Conservation (phyloP, 306 rosid species). For the Quercus parvula region DNA sequence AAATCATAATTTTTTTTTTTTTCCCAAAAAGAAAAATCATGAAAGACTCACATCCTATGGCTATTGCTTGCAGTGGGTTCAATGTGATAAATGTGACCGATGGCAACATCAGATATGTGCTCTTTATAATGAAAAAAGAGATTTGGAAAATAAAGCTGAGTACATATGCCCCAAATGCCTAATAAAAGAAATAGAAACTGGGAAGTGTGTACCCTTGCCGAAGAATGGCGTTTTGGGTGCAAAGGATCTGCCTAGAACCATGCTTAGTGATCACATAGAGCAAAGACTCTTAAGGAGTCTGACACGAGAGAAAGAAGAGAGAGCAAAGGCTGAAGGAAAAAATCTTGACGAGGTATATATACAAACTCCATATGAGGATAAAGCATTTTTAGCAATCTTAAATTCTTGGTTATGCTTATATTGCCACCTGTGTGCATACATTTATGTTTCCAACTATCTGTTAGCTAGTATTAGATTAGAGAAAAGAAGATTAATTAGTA, state of each 20-base stretch:
- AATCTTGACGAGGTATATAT: conserved; percentile 40
- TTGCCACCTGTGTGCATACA: neutral
- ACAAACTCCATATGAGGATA: neutral
- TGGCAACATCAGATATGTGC: conserved; percentile 80
- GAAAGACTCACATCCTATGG: conserved; percentile 5
- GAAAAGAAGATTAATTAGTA: no score
- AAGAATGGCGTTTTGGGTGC: conserved; percentile 35
- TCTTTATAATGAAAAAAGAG: conserved; percentile 43
- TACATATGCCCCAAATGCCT: conserved; percentile 52
- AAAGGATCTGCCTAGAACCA: conserved; percentile 53
- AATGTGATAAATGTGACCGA: conserved; percentile 55
- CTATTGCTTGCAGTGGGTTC: conserved; percentile 51
- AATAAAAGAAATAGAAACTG: conserved; percentile 35
- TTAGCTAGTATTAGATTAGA: no score
- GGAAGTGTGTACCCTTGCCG: conserved; percentile 26
- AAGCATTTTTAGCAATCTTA: neutral
- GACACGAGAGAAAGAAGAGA: conserved; percentile 37
- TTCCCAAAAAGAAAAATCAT: neutral
- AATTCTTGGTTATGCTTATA: neutral
- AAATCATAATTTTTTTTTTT: conserved; percentile 3
- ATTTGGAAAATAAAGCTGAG: conserved; percentile 32
- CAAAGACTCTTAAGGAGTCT: conserved; percentile 42
- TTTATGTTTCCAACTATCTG: no score
- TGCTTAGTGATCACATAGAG: conserved; percentile 64
- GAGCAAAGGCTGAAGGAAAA: conserved; percentile 32